Percentiles rank a stretch among this genome's conserved stretches.
These are phyloP conservation scores for Acacia pycnantha DNA, from an alignment of 331 rosid species.

Conservation along the genomic window DNA sequence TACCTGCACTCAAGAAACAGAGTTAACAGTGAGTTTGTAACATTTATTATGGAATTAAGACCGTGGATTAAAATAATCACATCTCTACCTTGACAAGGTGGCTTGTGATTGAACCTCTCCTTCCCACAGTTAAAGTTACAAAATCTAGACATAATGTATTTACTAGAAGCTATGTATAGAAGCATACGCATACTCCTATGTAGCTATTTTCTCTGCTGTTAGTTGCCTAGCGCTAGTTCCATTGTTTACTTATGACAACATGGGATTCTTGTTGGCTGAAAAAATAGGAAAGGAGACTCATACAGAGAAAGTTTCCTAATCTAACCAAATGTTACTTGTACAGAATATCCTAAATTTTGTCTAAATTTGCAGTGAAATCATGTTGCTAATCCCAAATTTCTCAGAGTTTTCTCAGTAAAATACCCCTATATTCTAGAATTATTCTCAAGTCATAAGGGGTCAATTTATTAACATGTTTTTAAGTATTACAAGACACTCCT, in stretches of 20 bases:
- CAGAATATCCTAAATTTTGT: not conserved
- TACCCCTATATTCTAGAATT: not conserved
- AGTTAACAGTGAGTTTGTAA: slow-evolving; percentile 8
- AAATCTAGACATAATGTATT: not conserved
- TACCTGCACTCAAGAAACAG: slow-evolving; percentile 48
- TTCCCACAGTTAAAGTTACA: slow-evolving; percentile 3
- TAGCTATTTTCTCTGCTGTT: not conserved
- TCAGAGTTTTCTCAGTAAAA: not conserved
- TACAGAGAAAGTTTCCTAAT: not conserved
- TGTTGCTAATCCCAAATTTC: not conserved
- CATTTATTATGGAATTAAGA: not conserved
- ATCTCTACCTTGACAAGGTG: not conserved
- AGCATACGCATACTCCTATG: not conserved
- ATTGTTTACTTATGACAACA: not conserved
- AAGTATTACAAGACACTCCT: not conserved
- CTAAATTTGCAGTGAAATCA: not conserved
- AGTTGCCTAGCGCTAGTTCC: not conserved
- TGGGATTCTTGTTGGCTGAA: not conserved
- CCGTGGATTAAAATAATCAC: slow-evolving; percentile 3
- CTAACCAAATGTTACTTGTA: not conserved
- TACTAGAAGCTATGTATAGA: not conserved
- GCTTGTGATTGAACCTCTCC: not conserved
- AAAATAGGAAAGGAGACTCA: not conserved
- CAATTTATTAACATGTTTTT: not conserved
- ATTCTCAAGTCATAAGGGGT: not conserved